Conservation (phyloP, 495 filamentous ascomycete species). For the Podospora tetraspora region DNA sequence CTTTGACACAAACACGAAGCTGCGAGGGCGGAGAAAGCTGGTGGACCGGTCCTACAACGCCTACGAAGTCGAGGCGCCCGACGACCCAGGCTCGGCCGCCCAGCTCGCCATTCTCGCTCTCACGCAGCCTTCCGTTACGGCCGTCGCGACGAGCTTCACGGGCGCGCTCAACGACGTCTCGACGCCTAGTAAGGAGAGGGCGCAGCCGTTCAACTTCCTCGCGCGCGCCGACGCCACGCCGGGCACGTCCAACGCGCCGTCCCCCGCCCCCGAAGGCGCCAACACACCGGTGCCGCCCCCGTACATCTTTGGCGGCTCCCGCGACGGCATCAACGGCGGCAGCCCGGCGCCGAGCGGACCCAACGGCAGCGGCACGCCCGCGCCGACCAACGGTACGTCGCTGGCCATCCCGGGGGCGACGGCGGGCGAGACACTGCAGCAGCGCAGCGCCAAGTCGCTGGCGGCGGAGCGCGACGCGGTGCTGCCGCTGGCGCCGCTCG, state of each 20-base stretch:
- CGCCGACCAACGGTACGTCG: conserved; percentile 28
- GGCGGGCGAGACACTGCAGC: conserved; percentile 35
- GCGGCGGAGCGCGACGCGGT: conserved; percentile 72
- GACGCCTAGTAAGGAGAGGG: conserved; percentile 51
- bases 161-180: conserved; percentile 35
- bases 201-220: conserved; percentile 51
- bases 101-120: conserved; percentile 70
- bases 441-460: conserved; percentile 45
- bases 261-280: conserved; percentile 73
- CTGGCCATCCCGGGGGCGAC: conserved; percentile 18
- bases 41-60: conserved; percentile 84
- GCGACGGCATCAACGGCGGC: conserved; percentile 39
- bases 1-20: conserved; percentile 75
- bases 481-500: conserved; percentile 74
- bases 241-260: conserved; percentile 76
- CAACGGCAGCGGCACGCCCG: conserved; percentile 45
- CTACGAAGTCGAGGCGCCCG: conserved; percentile 77
- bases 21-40: conserved; percentile 68
- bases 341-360: conserved; percentile 42
- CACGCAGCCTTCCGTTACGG: conserved; percentile 56
- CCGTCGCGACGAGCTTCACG: conserved; percentile 35
- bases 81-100: conserved; percentile 81
- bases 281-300: conserved; percentile 60
- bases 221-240: conserved; percentile 57
- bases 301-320: conserved; percentile 42